Conservation (phyloP, 495 filamentous ascomycete species). For the Daldinia decipiens region DNA sequence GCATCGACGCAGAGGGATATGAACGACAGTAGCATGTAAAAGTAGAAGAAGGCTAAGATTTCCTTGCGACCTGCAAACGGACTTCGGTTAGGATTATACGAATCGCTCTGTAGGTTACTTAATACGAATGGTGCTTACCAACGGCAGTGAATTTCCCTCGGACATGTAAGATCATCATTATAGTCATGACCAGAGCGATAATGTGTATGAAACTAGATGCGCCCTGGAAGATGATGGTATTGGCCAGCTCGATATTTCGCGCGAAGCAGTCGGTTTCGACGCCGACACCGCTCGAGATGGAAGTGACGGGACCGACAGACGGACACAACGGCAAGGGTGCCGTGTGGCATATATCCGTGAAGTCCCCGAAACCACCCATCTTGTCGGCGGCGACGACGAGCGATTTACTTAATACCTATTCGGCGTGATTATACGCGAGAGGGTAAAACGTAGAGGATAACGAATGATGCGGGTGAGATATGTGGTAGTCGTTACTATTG, state of each 20-base stretch:
- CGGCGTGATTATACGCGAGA: neutral
- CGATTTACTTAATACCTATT: neutral
- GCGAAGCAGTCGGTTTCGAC: slow-evolving; percentile 94
- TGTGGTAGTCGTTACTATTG: slow-evolving; percentile 10
- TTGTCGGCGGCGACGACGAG: slow-evolving; percentile 27
- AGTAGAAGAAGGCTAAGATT: slow-evolving; percentile 97
- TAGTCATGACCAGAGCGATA: slow-evolving; percentile 87
- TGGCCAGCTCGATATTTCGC: slow-evolving; percentile 93
- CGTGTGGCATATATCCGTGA: slow-evolving; percentile 85
- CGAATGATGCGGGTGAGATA: slow-evolving; percentile 19
- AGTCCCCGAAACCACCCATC: slow-evolving; percentile 90
- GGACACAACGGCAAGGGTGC: slow-evolving; percentile 88
- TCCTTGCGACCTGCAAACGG: slow-evolving; percentile 87
- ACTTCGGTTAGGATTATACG: slow-evolving; percentile 31
- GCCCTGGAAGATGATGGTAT: slow-evolving; percentile 97
- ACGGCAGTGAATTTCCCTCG: slow-evolving; percentile 98
- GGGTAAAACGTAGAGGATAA: slow-evolving; percentile 1
- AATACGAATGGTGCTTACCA: slow-evolving; percentile 68
- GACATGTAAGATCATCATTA: slow-evolving; percentile 96
- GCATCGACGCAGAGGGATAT: slow-evolving; percentile 91
- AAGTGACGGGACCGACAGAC: slow-evolving; percentile 72
- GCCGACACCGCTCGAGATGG: slow-evolving; percentile 73
- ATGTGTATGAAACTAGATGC: slow-evolving; percentile 94
- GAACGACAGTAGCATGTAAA: slow-evolving; percentile 90
- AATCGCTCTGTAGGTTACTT: neutral